A percentile compares a stretch with the other conserved stretches of the same genome.
Conservation (phyloP, 768 basidiomycete genomes). For the Podaxis sp. region DNA sequence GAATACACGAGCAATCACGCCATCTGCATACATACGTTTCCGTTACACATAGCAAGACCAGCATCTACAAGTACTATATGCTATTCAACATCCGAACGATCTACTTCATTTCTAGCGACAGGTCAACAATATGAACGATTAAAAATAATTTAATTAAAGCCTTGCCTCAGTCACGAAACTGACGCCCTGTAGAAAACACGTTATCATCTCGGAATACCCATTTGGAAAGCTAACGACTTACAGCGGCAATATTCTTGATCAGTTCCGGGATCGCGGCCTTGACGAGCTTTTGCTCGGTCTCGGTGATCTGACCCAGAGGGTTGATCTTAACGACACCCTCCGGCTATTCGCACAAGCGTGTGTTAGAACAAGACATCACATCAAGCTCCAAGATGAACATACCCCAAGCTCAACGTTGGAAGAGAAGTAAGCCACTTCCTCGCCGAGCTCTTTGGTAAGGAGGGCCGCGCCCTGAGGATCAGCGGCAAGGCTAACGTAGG, state of each 20-base stretch:
- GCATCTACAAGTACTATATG: background rate
- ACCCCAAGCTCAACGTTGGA: slow-evolving; percentile 87
- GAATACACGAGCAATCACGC: background rate
- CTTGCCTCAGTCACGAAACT: slow-evolving; percentile 30
- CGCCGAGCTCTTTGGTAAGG: slow-evolving; percentile 75
- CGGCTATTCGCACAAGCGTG: slow-evolving; percentile 36
- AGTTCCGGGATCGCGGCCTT: slow-evolving; percentile 81
- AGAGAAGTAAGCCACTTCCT: slow-evolving; percentile 83
- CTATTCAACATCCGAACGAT: background rate
- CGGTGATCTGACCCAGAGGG: slow-evolving; percentile 71
- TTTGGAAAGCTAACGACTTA: slow-evolving; percentile 23
- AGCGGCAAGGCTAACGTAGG: slow-evolving; percentile 76
- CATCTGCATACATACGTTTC: background rate
- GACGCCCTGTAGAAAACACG: slow-evolving; percentile 24
- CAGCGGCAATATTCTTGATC: slow-evolving; percentile 64
- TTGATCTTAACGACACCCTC: slow-evolving; percentile 81
- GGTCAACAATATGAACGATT: background rate
- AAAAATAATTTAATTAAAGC: slow-evolving; percentile 7
- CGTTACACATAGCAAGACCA: background rate
- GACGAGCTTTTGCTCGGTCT: slow-evolving; percentile 72
- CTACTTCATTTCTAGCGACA: background rate
- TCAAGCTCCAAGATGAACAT: slow-evolving; percentile 21
- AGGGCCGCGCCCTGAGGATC: slow-evolving; percentile 67
- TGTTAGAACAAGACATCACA: slow-evolving; percentile 4
- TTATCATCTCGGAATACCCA: background rate